Evolutionary conservation across 257 asterid genomes (phyloP).

Genomic region (Solanum corneliomulleri): DNA sequence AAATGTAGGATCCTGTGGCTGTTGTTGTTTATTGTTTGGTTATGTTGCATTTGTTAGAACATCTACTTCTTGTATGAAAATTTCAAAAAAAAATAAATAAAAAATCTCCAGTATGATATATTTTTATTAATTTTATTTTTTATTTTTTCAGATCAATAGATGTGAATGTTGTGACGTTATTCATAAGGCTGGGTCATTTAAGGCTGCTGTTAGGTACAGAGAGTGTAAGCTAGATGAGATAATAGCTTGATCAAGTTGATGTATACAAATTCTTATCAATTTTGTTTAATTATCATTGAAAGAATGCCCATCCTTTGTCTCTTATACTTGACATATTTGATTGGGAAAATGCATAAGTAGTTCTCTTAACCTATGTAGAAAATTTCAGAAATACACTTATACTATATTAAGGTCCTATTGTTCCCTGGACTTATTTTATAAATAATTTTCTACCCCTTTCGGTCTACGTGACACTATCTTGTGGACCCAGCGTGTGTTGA

Average conservation of each 20-base stretch:
- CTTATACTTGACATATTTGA: neutral
- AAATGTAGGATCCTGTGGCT: neutral
- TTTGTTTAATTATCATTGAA: neutral
- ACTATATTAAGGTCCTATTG: too few relatives aligned
- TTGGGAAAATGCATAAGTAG: too few relatives aligned
- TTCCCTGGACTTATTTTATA: too few relatives aligned
- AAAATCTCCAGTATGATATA: neutral
- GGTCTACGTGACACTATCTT: too few relatives aligned
- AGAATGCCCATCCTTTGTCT: neutral
- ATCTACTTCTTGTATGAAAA: neutral
- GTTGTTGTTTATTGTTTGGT: neutral
- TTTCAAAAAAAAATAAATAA: neutral
- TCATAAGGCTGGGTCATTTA: slow-evolving; percentile 3
- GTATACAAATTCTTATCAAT: neutral
- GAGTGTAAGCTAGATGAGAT: slow-evolving; percentile 40
- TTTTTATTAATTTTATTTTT: too few relatives aligned
- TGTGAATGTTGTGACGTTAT: slow-evolving; percentile 54
- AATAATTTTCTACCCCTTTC: too few relatives aligned
- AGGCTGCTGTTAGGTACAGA: slow-evolving; percentile 26
- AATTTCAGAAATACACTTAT: too few relatives aligned
- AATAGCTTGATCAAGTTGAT: slow-evolving; percentile 20
- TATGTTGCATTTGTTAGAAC: neutral
- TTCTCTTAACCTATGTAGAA: fast-evolving
- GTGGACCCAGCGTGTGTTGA: too few relatives aligned
- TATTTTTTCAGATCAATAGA: slow-evolving; percentile 16